phyloP scores from a whole-genome alignment of 2,329 filamentous ascomycete species.

The Tolypocladium guangdongense region DNA sequence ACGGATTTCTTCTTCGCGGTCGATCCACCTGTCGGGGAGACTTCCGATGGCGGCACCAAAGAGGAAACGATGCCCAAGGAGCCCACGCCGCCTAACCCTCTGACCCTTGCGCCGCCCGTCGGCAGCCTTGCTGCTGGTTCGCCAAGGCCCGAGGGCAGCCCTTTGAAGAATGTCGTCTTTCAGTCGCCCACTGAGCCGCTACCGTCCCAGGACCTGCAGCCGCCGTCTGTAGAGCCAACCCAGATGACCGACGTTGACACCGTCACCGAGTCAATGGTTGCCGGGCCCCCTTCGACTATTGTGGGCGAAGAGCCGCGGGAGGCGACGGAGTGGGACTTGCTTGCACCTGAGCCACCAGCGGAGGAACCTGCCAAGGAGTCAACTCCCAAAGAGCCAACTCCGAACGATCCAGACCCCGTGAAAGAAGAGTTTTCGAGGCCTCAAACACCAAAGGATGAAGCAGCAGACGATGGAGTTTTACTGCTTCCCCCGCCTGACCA shows the following conservation, averaged over 20 bases:
- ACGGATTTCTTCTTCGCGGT: constrained; percentile 20
- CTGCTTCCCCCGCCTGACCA: constrained; percentile 27
- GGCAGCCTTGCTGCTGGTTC: constrained; percentile 15
- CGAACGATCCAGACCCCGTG: background rate
- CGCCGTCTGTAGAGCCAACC: background rate
- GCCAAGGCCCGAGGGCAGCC: constrained; percentile 36
- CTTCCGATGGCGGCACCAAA: constrained; percentile 14
- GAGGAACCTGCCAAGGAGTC: background rate
- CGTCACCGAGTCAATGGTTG: constrained; percentile 12
- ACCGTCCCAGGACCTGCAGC: constrained; percentile 5
- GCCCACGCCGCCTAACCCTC: constrained; percentile 16
- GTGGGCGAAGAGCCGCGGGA: constrained; percentile 17
- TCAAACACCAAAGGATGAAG: background rate
- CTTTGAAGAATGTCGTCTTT: constrained; percentile 39
- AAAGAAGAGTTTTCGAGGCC: background rate
- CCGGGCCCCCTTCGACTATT: constrained; percentile 20
- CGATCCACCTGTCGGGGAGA: constrained; percentile 10
- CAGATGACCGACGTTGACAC: constrained; percentile 3
- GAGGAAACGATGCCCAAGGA: constrained; percentile 14
- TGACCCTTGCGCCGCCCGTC: constrained; percentile 20
- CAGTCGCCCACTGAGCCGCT: constrained; percentile 31
- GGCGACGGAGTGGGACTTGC: constrained; percentile 15
- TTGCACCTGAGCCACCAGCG: constrained; percentile 1
- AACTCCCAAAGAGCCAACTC: background rate
- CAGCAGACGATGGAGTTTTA: constrained; percentile 9